phyloP scores from a whole-genome alignment of 768 basidiomycete genomes.

The Austroboletus festivus region DNA sequence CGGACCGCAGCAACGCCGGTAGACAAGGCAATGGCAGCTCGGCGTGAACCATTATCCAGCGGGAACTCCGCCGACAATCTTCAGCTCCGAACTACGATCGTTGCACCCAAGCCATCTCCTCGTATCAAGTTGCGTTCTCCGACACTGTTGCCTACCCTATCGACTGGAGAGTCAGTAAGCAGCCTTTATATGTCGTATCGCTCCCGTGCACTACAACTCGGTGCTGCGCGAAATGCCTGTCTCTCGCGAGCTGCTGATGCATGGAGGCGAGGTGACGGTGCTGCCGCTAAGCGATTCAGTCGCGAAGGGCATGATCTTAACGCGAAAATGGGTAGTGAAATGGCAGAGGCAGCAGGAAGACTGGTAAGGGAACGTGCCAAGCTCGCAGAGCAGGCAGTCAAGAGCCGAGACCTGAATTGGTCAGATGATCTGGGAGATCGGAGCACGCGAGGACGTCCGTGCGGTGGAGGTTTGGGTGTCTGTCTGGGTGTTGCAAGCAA shows the following conservation, averaged over 20 bases:
- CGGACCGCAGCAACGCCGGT: conserved; percentile 39
- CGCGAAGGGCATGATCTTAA: conserved; percentile 94
- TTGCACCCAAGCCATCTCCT: conserved; percentile 79
- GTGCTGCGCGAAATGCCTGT: conserved; percentile 91
- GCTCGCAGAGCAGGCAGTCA: conserved; percentile 73
- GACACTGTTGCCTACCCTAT: conserved; percentile 79
- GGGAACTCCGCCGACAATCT: conserved; percentile 52
- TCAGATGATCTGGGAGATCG: conserved; percentile 85
- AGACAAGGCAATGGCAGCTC: conserved; percentile 44
- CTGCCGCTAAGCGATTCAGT: conserved; percentile 91
- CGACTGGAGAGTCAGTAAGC: conserved; percentile 80
- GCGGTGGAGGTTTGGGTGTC: conserved; percentile 83
- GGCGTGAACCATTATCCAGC: conserved; percentile 55
- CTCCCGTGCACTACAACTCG: conserved; percentile 83
- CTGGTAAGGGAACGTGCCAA: conserved; percentile 81
- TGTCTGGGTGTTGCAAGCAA: conserved; percentile 79
- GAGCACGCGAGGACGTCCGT: conserved; percentile 63
- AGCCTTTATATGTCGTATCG: conserved; percentile 87
- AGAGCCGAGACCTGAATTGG: conserved; percentile 66
- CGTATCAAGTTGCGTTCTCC: conserved; percentile 84
- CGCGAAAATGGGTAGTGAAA: conserved; percentile 84
- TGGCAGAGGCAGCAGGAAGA: conserved; percentile 77
- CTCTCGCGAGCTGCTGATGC: conserved; percentile 94
- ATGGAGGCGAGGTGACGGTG: conserved; percentile 93
- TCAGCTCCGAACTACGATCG: conserved; percentile 63